These are phyloP conservation scores for Geranomyces michiganensis DNA, from an alignment of 192 early-diverging fungal genomes.

Conservation along the genomic window DNA sequence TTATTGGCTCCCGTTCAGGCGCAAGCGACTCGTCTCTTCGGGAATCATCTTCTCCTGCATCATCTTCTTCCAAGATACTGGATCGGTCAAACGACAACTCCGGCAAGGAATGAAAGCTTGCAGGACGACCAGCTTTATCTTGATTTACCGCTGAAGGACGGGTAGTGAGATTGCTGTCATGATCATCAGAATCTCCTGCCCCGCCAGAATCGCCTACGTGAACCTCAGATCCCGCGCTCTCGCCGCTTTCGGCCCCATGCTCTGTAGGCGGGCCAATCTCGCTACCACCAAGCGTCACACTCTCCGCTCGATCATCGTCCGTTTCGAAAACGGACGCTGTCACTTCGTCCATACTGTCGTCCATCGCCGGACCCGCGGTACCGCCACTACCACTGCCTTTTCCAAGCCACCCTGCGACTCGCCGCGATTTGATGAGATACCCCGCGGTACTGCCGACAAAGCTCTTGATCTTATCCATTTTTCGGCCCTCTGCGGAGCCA, in stretches of 20 bases:
- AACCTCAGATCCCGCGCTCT: too few relatives aligned
- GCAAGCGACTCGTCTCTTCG: too few relatives aligned
- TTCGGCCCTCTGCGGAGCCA: neutral
- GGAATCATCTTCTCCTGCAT: neutral
- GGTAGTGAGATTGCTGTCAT: too few relatives aligned
- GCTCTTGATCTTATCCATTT: conserved; percentile 38
- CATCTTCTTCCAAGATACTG: conserved; percentile 2
- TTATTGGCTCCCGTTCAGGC: too few relatives aligned
- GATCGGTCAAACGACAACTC: neutral
- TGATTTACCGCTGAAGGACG: too few relatives aligned
- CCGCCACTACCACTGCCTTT: neutral
- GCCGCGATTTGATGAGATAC: conserved; percentile 30
- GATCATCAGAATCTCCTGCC: too few relatives aligned
- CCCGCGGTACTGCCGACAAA: conserved; percentile 28
- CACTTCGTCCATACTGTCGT: neutral
- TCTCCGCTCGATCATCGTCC: neutral
- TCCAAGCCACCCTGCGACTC: conserved; percentile 38
- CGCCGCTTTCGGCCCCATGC: too few relatives aligned
- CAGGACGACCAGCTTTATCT: neutral
- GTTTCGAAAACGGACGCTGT: conserved; percentile 3
- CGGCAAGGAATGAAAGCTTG: conserved; percentile 2
- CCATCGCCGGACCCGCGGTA: neutral
- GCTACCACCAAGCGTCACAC: neutral
- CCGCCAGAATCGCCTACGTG: too few relatives aligned
- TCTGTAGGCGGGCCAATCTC: too few relatives aligned